Evolutionary conservation across 352 stramenopile genomes (phyloP).

Genomic region (Saprolegnia diclina): DNA sequence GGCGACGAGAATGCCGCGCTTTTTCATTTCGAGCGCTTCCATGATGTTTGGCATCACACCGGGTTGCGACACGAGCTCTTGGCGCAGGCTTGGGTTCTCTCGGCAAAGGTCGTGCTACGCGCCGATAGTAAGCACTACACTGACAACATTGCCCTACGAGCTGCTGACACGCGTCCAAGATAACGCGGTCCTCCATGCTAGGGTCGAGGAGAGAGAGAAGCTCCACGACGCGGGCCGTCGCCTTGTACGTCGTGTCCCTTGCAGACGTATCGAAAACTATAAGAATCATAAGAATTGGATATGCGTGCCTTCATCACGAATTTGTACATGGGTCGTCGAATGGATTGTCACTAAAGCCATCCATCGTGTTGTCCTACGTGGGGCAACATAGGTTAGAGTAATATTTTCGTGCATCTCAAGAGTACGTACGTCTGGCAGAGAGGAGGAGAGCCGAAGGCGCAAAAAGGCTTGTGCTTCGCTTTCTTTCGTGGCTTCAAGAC

Average conservation of each 20-base stretch:
- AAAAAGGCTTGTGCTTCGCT: neutral
- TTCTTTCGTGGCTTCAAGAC: conserved; percentile 40
- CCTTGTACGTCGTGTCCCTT: conserved; percentile 71
- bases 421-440: conserved; percentile 13
- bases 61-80: conserved; percentile 86
- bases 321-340: conserved; percentile 50
- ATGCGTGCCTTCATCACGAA: neutral
- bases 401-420: neutral
- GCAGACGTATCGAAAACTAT: conserved; percentile 30
- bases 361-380: conserved; percentile 27
- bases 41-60: conserved; percentile 90
- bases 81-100: conserved; percentile 56
- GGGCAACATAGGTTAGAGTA: neutral
- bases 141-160: conserved; percentile 36
- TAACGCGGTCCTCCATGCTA: conserved; percentile 83
- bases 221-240: conserved; percentile 66
- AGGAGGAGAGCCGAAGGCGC: conserved; percentile 15
- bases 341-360: conserved; percentile 47
- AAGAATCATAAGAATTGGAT: neutral
- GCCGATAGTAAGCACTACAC: neutral
- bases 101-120: conserved; percentile 72
- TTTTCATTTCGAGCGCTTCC: conserved; percentile 90
- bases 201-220: conserved; percentile 69
- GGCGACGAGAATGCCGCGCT: conserved; percentile 75
- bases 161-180: conserved; percentile 69